Percentiles rank a stretch among this genome's conserved stretches.
Evolutionary conservation across 2,329 filamentous ascomycete species (phyloP).

Genomic region (Colletotrichum sp.): DNA sequence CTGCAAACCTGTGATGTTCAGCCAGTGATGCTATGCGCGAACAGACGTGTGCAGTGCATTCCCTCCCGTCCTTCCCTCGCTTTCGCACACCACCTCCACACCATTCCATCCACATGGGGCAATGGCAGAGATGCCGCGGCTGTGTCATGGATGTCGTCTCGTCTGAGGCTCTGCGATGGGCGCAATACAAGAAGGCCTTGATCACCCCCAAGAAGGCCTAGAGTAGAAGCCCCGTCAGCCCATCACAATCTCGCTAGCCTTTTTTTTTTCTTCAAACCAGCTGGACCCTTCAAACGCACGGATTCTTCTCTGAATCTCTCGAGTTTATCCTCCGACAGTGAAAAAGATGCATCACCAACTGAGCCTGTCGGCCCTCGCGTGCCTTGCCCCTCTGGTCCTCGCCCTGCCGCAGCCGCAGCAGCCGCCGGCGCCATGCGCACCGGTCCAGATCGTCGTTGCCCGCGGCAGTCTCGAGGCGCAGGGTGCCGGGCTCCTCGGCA

Average conservation of each 20-base stretch:
- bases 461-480: conserved; percentile 40
- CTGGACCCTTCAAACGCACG: background rate
- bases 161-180: background rate
- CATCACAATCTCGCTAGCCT: background rate
- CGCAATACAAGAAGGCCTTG: conserved; percentile 13
- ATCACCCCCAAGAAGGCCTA: background rate
- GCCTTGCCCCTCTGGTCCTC: background rate
- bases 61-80: background rate
- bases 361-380: conserved; percentile 4
- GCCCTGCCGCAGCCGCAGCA: background rate
- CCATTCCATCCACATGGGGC: background rate
- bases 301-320: background rate
- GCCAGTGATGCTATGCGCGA: background rate
- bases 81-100: background rate
- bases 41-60: background rate
- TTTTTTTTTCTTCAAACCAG: background rate
- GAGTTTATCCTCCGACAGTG: background rate
- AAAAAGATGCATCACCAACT: background rate
- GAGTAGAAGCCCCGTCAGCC: background rate
- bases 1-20: background rate
- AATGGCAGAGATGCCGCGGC: background rate
- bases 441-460: conserved; percentile 43
- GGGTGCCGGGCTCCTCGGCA: conserved; percentile 39
- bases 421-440: background rate
- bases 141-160: conserved; percentile 4